Conservation (phyloP, 306 rosid species). For the Argentina anserina region DNA sequence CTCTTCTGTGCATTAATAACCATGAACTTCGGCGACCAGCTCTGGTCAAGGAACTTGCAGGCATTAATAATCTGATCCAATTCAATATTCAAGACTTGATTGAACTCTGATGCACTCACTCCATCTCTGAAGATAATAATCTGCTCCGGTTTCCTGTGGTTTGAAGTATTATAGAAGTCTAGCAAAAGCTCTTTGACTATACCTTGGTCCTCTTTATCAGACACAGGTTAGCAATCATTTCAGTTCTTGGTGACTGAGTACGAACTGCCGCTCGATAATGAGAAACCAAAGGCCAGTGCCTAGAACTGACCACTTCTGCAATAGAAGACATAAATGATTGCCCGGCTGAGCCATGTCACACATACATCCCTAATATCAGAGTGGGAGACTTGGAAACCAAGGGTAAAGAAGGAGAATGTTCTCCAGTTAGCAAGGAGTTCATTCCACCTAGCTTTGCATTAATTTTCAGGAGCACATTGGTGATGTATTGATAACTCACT, state of each 20-base stretch:
- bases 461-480: slow-evolving; percentile 43
- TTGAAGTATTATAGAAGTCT: slow-evolving; percentile 69
- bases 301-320: slow-evolving; percentile 74
- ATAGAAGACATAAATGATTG: slow-evolving; percentile 38
- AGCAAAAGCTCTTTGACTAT: slow-evolving; percentile 60
- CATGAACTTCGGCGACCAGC: background rate
- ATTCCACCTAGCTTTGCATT: slow-evolving; percentile 55
- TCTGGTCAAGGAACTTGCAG: background rate
- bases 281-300: slow-evolving; percentile 84
- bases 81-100: slow-evolving; percentile 75
- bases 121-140: slow-evolving; percentile 97
- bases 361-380: slow-evolving; percentile 50
- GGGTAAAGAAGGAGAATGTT: slow-evolving; percentile 24
- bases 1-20: background rate
- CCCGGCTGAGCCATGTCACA: slow-evolving; percentile 52
- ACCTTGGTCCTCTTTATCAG: slow-evolving; percentile 64
- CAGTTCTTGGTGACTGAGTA: slow-evolving; percentile 73
- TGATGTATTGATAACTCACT: slow-evolving; percentile 42
- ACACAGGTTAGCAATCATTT: slow-evolving; percentile 75
- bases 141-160: slow-evolving; percentile 62
- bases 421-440: slow-evolving; percentile 30
- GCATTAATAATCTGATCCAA: slow-evolving; percentile 61
- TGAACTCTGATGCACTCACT: slow-evolving; percentile 84
- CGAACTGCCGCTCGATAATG: slow-evolving; percentile 81
- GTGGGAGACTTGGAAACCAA: slow-evolving; percentile 33